Evolutionary conservation across 108 stramenopile species (phyloP).

Genomic region (Aurantiochytrium sp.): DNA sequence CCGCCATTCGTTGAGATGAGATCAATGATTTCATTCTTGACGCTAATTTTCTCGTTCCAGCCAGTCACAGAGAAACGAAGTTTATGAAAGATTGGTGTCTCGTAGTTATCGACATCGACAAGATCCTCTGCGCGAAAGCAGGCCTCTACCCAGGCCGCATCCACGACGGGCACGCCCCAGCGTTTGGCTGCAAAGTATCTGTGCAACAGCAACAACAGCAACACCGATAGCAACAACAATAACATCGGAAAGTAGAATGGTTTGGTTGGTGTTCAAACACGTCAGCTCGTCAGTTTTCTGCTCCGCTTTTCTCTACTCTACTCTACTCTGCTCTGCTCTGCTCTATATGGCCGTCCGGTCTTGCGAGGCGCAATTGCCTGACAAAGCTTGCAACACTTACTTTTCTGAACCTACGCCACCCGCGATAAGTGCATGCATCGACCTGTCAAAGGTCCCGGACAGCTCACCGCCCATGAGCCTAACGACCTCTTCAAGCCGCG

Average conservation of each 20-base stretch:
- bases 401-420: background rate
- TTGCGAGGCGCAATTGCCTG: background rate
- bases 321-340: background rate
- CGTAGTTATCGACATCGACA: background rate
- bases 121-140: background rate
- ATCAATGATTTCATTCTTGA: background rate
- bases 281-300: no score
- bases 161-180: background rate
- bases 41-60: background rate
- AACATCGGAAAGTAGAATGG: no score
- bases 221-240: no score
- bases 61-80: background rate
- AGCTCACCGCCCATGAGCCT: conserved; percentile 3
- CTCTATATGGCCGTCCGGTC: background rate
- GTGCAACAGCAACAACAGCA: background rate
- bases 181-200: background rate
- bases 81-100: background rate
- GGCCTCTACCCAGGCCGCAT: background rate
- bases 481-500: background rate
- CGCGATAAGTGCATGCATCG: background rate
- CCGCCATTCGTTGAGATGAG: background rate
- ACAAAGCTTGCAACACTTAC: background rate
- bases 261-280: no score
- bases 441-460: background rate
- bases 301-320: background rate